Evolutionary conservation across 768 basidiomycete species (phyloP), one percentile per base, ranked within the genome.

Genomic region (Leccinum uliginosum): DNA sequence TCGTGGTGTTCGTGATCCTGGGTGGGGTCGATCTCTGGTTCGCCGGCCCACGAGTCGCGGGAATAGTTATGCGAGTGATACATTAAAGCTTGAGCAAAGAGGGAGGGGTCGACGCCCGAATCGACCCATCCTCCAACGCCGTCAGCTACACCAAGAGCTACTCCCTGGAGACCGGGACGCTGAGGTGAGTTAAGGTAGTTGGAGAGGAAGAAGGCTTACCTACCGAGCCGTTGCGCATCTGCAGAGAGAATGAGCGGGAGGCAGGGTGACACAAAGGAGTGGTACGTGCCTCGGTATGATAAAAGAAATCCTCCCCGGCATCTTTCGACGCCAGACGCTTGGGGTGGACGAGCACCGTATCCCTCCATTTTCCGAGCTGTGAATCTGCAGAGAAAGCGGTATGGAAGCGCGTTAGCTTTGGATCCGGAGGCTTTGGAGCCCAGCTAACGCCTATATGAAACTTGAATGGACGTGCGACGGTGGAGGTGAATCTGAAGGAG

Each of bases 91-190:
- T 97, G 94, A 1, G 93, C 86, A 75, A 95, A 98, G 46, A 95
- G 75, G 0, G 92, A 86, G 1, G 92, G 92, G 72, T 97, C 93
- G 52, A 91, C 82, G 15, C 91, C 89, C 26, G 83, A 81, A 35
- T 86, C 83, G 49, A 83, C 80, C 95, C 95, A 98, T 19, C 94
- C 93, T 2, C 93, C 93, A 4, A 97, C 93, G 19, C 94, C 94
- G 64, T 98, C 94, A 38, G 93, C 91, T 5, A 97, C 83, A 35
- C 91, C 93, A 53, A 97, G 78, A 2, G 88, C 82, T 27, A 91
- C 69, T 23, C 89, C 89, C 89, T 91, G 29, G n/a, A 23, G 0
- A 47, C 23, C 15, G 21, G 34, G 27, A 46, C 19, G 61, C 44
- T 67, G 70, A 50, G 73, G 60, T 56, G 60, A 62, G 61, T 65